Evolutionary conservation across 2,329 filamentous ascomycete species (phyloP).

Genomic region (Furcasterigmium sp.): DNA sequence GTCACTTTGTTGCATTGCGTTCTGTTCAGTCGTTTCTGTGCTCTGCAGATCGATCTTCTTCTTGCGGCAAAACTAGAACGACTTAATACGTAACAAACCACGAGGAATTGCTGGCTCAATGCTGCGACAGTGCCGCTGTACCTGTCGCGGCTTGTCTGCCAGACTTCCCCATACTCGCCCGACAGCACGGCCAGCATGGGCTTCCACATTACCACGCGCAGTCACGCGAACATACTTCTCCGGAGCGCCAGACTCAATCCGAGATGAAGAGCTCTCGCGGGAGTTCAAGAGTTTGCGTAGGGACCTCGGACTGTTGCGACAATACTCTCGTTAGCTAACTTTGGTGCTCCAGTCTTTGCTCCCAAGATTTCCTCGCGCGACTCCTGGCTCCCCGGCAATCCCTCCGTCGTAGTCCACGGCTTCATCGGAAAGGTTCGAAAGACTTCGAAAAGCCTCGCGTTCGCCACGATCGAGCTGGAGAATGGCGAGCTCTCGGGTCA

Average conservation of each 20-base stretch:
- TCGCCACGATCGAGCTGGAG: conserved; percentile 47
- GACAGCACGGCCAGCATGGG: not conserved
- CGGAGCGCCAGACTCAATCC: not conserved
- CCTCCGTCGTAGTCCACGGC: conserved; percentile 55
- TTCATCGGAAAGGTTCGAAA: conserved; percentile 67
- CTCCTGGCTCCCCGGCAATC: conserved; percentile 21
- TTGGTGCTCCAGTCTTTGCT: conserved; percentile 19
- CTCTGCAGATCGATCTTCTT: too few species aligned
- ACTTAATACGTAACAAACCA: too few species aligned
- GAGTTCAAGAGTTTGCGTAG: conserved; percentile 11
- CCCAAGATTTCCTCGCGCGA: conserved; percentile 18
- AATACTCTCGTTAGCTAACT: not conserved
- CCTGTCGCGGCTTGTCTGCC: conserved; percentile 6
- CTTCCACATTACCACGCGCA: not conserved
- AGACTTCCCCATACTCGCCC: conserved; percentile 1
- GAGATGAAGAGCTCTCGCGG: conserved; percentile 3
- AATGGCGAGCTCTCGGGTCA: conserved; percentile 36
- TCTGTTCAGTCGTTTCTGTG: too few species aligned
- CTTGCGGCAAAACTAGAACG: too few species aligned
- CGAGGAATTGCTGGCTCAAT: too few species aligned
- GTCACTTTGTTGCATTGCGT: too few species aligned
- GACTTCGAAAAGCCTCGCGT: conserved; percentile 64
- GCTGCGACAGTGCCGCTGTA: conserved; percentile 11
- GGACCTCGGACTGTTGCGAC: not conserved
- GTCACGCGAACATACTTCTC: conserved; percentile 2